Base-by-base conservation (phyloP, 2,329 filamentous ascomycete species). In the Fusarium nematophilum region DNA sequence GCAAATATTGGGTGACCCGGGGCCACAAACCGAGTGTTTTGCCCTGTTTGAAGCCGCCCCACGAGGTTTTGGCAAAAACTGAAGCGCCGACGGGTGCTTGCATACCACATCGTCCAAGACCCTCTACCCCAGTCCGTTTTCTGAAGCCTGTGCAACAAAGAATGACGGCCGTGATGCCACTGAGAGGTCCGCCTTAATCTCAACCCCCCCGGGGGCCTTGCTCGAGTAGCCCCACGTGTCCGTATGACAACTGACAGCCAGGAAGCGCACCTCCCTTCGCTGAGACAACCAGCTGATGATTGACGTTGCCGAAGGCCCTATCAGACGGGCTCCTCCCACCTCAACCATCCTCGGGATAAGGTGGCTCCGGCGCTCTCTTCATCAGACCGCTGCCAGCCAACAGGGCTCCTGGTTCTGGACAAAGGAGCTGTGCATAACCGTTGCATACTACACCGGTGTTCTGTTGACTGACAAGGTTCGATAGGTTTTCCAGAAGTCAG, bases 151-250 rank as follows among this genome's bases (percentile, higher is more conserved):
- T 65, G 59, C 63, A 62, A 69, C 65, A 60, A 60, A 44, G 56
- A 50, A 49, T 40, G 47, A 33, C 46, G 57, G 55, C 26, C 39
- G 49, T 66, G 43, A 43, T 57, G 45, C 37, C 42, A 44, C 47
- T 53, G 53, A 57, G 33, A 42, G 23, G 47, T 34, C 39, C 40
- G 47, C 18, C 30, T 45, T 48, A 36, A 56, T 55, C 42, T 62
- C 53, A 62, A 33, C 61, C 45, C 57, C 56, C 53, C 61, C 47
- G 42, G 36, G 53, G 34, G n/a, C 49, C 54, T 57, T 65, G 40
- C 47, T 69, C 62, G 62, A 63, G 59, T 66, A 64, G 59, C 54
- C 62, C 64, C 64, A 65, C 62, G 59, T 66, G 62, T 57, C 62
- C 44, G 57, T 64, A 66, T 67, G 53, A 59, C 59, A 65, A 58